Evolutionary conservation across 768 basidiomycete genomes (phyloP).

Genomic region (Lactarius hengduanensis): DNA sequence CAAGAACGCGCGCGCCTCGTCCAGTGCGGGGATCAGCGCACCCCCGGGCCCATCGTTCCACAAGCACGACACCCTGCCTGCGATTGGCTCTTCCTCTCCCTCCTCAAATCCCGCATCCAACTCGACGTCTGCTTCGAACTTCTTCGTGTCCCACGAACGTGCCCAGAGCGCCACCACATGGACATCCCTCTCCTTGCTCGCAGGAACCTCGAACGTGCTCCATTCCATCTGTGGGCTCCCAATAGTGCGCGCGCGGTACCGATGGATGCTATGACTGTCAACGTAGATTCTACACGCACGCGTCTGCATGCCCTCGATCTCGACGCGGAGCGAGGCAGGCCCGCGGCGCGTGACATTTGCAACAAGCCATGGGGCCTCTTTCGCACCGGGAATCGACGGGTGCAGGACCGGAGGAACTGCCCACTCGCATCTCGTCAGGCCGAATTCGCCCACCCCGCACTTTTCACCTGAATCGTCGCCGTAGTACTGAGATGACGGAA

Average conservation of each 20-base stretch:
- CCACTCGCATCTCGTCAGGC: too few relatives aligned
- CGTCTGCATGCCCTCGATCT: too few relatives aligned
- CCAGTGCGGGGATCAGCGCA: conserved; percentile 18
- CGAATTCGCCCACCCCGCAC: too few relatives aligned
- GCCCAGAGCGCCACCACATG: conserved; percentile 19
- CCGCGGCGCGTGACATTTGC: too few relatives aligned
- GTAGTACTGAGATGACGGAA: too few relatives aligned
- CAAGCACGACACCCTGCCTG: conserved; percentile 20
- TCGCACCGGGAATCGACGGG: too few relatives aligned
- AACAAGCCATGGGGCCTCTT: too few relatives aligned
- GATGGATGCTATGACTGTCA: too few relatives aligned
- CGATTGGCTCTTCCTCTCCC: neutral
- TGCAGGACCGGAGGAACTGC: too few relatives aligned
- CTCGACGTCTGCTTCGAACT: conserved; percentile 22
- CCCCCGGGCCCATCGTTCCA: conserved; percentile 23
- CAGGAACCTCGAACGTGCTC: conserved; percentile 21
- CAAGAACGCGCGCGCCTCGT: conserved; percentile 24
- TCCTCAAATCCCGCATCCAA: conserved; percentile 1
- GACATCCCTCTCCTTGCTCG: neutral
- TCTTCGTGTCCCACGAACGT: conserved; percentile 17
- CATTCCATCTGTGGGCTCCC: conserved; percentile 4
- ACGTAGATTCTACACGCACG: too few relatives aligned
- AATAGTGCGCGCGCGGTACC: conserved; percentile 16
- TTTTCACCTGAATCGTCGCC: too few relatives aligned
- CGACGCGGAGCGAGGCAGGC: too few relatives aligned